Conservation (phyloP, 495 filamentous ascomycete species). For the Trichoderma virens region DNA sequence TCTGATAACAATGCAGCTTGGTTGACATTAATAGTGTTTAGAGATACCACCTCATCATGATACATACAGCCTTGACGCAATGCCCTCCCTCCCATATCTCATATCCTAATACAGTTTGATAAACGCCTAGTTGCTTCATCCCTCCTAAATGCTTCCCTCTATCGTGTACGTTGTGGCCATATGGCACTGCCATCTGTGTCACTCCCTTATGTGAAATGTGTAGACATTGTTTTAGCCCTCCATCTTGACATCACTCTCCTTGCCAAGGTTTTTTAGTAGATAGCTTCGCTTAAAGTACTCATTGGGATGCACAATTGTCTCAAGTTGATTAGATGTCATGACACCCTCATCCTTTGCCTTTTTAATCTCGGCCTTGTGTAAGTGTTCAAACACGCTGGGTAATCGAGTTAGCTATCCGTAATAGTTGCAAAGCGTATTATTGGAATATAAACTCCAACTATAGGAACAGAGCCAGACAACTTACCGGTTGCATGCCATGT, state of each 20-base stretch:
- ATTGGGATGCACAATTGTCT: conserved; percentile 97
- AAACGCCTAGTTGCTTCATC: background rate
- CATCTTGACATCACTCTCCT: conserved; percentile 43
- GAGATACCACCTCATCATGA: background rate
- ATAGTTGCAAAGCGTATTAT: background rate
- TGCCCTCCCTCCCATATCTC: background rate
- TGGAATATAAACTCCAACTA: background rate
- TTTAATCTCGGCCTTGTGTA: conserved; percentile 81
- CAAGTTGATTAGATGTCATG: conserved; percentile 72
- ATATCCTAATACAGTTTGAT: background rate
- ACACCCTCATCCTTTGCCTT: conserved; percentile 74
- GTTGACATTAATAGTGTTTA: background rate
- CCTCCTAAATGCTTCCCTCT: too few species aligned
- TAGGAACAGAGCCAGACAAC: too few species aligned
- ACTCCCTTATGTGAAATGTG: background rate
- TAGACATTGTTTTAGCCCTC: conserved; percentile 23
- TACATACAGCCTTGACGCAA: background rate
- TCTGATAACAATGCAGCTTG: background rate
- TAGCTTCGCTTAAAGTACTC: conserved; percentile 95
- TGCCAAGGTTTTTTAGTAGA: conserved; percentile 66
- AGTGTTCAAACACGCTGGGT: conserved; percentile 71
- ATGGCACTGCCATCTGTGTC: background rate
- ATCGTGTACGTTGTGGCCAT: background rate
- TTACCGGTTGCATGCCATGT: conserved; percentile 88
- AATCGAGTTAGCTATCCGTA: conserved; percentile 3